Evolutionary conservation across 2,329 filamentous ascomycete species (phyloP).

Genomic region (Fusarium oxysporum): DNA sequence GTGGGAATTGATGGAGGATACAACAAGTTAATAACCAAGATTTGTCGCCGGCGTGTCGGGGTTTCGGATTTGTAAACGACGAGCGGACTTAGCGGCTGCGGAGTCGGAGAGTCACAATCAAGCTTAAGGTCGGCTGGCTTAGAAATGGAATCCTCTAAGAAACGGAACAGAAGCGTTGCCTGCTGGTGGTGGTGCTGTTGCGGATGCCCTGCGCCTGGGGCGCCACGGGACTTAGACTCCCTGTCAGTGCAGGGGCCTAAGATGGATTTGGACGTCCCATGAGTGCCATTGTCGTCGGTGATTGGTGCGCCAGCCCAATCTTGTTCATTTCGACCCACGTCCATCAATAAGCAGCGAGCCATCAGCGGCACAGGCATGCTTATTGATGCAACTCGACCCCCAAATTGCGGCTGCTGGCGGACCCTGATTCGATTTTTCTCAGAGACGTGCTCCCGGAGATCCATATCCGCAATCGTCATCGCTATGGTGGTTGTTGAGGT

Average conservation of each 20-base stretch:
- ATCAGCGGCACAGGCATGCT: slow-evolving; percentile 32
- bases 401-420: slow-evolving; percentile 42
- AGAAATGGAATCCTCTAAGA: slow-evolving; percentile 37
- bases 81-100: slow-evolving; percentile 36
- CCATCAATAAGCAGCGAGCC: slow-evolving; percentile 38
- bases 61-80: slow-evolving; percentile 38
- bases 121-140: slow-evolving; percentile 23
- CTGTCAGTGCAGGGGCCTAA: slow-evolving; percentile 30
- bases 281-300: slow-evolving; percentile 25
- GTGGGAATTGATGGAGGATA: slow-evolving; percentile 14
- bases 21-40: slow-evolving; percentile 17
- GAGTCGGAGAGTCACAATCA: slow-evolving; percentile 26
- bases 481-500: slow-evolving; percentile 20
- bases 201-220: slow-evolving; percentile 26
- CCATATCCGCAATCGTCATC: slow-evolving; percentile 40
- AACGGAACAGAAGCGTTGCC: slow-evolving; percentile 27
- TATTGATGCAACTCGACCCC: slow-evolving; percentile 39
- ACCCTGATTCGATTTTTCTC: slow-evolving; percentile 33
- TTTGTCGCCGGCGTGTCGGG: slow-evolving; percentile 27
- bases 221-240: slow-evolving; percentile 29
- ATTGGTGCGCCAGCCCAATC: slow-evolving; percentile 44
- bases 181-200: slow-evolving; percentile 10
- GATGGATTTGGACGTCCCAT: slow-evolving; percentile 38
- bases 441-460: slow-evolving; percentile 32
- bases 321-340: slow-evolving; percentile 34